A percentile compares a stretch with the other conserved stretches of the same genome.
These are phyloP conservation scores for Quercus ilex DNA, from an alignment of 306 rosid genomes.

Conservation along the genomic window DNA sequence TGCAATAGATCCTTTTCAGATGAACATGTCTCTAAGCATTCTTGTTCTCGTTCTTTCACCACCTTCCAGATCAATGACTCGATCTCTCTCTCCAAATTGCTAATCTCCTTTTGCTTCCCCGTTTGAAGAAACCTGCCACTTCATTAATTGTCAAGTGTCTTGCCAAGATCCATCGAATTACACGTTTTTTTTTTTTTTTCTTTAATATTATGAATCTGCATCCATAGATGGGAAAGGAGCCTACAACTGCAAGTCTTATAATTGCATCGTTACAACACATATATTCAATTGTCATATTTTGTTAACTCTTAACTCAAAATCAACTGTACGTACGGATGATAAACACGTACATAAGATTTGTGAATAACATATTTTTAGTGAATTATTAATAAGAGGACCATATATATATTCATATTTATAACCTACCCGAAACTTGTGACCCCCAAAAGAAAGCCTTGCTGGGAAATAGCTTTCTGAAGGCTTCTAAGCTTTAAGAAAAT, in stretches of 20 bases:
- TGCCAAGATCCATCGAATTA: not conserved
- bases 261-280: too few relatives aligned
- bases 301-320: too few relatives aligned
- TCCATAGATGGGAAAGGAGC: too few relatives aligned
- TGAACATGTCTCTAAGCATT: slow-evolving; percentile 21
- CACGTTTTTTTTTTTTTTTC: too few relatives aligned
- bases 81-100: slow-evolving; percentile 60
- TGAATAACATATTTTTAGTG: too few relatives aligned
- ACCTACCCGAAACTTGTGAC: slow-evolving; percentile 40
- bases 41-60: slow-evolving; percentile 56
- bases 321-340: too few relatives aligned
- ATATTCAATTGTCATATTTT: too few relatives aligned
- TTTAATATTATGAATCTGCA: too few relatives aligned
- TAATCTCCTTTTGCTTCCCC: slow-evolving; percentile 41
- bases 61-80: slow-evolving; percentile 77
- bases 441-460: slow-evolving; percentile 63
- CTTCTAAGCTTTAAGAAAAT: slow-evolving; percentile 77
- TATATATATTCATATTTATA: not conserved
- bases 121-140: slow-evolving; percentile 30
- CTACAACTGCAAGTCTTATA: too few relatives aligned
- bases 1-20: slow-evolving; percentile 75
- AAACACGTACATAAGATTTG: too few relatives aligned
- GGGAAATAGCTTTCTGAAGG: slow-evolving; percentile 54
- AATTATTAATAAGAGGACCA: too few relatives aligned
- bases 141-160: slow-evolving; percentile 4